Evolutionary conservation across 805 yeast genomes (phyloP).

Genomic region (Grigorovia yakushimaensis): DNA sequence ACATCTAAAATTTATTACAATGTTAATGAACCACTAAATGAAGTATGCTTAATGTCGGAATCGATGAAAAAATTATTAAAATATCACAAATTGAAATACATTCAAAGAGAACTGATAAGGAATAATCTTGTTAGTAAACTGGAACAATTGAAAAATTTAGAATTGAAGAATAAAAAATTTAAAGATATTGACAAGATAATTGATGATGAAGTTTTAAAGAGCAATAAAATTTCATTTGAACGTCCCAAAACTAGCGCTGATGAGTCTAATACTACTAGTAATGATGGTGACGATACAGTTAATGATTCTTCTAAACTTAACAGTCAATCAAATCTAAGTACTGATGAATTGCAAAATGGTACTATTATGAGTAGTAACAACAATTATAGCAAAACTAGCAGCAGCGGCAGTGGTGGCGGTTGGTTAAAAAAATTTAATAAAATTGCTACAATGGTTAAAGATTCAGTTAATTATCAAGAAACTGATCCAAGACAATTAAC

Average conservation of each 20-base stretch:
- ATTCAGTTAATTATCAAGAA: constrained; percentile 25
- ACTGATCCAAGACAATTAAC: constrained; percentile 17
- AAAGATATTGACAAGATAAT: constrained; percentile 17
- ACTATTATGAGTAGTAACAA: too few relatives aligned
- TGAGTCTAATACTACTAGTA: background rate
- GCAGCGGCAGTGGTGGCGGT: constrained; percentile 18
- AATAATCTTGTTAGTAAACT: constrained; percentile 16
- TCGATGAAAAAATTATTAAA: constrained; percentile 25
- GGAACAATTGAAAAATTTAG: constrained; percentile 19
- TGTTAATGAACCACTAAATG: constrained; percentile 26
- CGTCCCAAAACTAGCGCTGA: constrained; percentile 3
- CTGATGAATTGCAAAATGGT: too few relatives aligned
- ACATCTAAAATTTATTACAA: constrained; percentile 26
- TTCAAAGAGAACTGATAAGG: constrained; percentile 24
- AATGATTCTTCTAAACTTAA: too few relatives aligned
- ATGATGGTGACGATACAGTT: too few relatives aligned
- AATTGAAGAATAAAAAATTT: constrained; percentile 18
- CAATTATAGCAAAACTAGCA: constrained; percentile 8
- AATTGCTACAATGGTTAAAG: constrained; percentile 25
- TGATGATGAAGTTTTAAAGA: constrained; percentile 14
- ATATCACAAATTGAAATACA: constrained; percentile 22
- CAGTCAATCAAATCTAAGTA: too few relatives aligned
- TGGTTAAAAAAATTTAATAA: constrained; percentile 22
- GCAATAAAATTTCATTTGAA: constrained; percentile 14
- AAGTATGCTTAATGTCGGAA: constrained; percentile 24